Evolutionary conservation across 1,284 basidiomycete species (phyloP).

Genomic region (Pseudozyma thailandica): DNA sequence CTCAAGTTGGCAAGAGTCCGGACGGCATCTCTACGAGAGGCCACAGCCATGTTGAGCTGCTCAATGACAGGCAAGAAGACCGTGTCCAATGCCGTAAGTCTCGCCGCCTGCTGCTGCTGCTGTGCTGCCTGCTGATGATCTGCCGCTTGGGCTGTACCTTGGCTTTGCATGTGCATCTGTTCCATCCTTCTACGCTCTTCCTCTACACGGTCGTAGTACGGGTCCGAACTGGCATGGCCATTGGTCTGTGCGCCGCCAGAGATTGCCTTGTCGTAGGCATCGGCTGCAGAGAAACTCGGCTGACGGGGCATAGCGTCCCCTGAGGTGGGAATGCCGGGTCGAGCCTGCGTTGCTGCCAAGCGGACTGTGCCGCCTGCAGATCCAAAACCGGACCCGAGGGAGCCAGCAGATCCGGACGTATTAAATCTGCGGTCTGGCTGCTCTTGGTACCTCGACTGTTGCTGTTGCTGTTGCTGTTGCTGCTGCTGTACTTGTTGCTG

Average conservation of each 20-base stretch:
- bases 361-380: conserved; percentile 57
- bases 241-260: conserved; percentile 23
- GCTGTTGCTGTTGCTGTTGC: conserved; percentile 21
- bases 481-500: conserved; percentile 25
- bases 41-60: conserved; percentile 57
- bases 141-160: conserved; percentile 2
- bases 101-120: conserved; percentile 14
- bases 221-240: conserved; percentile 21
- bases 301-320: conserved; percentile 15
- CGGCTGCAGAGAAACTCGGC: conserved; percentile 38
- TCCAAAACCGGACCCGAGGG: conserved; percentile 49
- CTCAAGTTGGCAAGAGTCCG: conserved; percentile 50
- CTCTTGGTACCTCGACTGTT: conserved; percentile 23
- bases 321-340: conserved; percentile 40
- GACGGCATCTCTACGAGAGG: conserved; percentile 52
- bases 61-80: conserved; percentile 62
- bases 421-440: conserved; percentile 39
- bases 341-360: conserved; percentile 26
- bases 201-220: conserved; percentile 32
- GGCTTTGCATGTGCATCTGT: conserved; percentile 23
- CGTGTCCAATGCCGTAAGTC: conserved; percentile 54
- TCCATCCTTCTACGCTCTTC: conserved; percentile 51
- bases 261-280: conserved; percentile 46
- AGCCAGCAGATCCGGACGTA: conserved; percentile 39
- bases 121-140: background rate